Evolutionary conservation across 345 rosid genomes (phyloP).

Genomic region (Geranium rotundifolium): DNA sequence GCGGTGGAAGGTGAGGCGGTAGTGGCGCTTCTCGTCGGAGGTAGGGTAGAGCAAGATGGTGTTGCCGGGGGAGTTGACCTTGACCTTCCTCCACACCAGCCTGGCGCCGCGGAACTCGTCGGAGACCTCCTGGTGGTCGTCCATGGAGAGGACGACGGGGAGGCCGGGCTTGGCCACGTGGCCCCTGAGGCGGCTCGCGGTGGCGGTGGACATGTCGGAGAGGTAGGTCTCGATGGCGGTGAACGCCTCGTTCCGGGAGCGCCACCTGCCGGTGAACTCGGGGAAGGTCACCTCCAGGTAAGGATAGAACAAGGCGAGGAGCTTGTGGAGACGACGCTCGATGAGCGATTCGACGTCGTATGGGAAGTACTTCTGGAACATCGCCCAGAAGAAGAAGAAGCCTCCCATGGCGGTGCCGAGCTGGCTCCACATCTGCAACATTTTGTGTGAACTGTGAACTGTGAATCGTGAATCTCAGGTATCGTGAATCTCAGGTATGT

Average conservation of each 20-base stretch:
- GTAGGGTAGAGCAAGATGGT: conserved; percentile 26
- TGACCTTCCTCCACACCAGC: conserved; percentile 29
- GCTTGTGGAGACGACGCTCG: background rate
- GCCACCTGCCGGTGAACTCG: conserved; percentile 34
- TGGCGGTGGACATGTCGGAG: conserved; percentile 26
- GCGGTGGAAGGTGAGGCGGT: conserved; percentile 46
- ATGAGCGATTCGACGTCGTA: too few relatives aligned
- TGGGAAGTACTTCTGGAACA: too few relatives aligned
- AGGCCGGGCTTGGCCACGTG: conserved; percentile 34
- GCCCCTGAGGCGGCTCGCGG: conserved; percentile 38
- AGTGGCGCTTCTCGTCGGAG: conserved; percentile 37
- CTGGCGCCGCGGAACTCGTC: conserved; percentile 37
- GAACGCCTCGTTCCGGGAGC: conserved; percentile 43
- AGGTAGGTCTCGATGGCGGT: conserved; percentile 51
- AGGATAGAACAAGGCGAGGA: conserved; percentile 27
- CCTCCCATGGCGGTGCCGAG: too few relatives aligned
- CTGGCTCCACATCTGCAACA: too few relatives aligned
- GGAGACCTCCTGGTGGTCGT: conserved; percentile 34
- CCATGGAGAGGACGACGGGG: conserved; percentile 39
- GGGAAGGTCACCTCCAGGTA: conserved; percentile 38
- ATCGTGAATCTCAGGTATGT: too few relatives aligned
- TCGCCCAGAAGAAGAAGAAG: too few relatives aligned
- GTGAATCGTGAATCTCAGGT: too few relatives aligned
- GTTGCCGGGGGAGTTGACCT: background rate
- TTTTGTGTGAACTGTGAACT: too few relatives aligned